Base-by-base conservation (phyloP, 768 basidiomycete species). In the Fistulinella prunicolor region DNA sequence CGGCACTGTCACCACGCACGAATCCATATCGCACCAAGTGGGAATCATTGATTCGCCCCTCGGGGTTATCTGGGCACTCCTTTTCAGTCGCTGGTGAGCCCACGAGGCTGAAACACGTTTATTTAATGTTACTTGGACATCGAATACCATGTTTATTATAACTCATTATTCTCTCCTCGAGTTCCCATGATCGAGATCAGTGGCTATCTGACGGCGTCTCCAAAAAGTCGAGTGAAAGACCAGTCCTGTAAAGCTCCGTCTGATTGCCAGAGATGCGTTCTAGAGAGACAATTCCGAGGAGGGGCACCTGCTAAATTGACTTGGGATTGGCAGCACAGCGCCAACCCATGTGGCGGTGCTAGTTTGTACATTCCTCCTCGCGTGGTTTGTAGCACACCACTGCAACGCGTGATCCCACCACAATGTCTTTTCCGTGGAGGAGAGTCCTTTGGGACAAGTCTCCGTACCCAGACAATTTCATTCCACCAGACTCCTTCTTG, bases 381-480 rank as follows among this genome's bases (percentile, higher is more conserved):
- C n/a, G n/a, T n/a, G n/a, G n/a, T n/a, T n/a, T n/a, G n/a, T n/a
- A n/a, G n/a, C n/a, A n/a, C n/a, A n/a, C n/a, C n/a, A n/a, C n/a
- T n/a, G n/a, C n/a, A n/a, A n/a, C n/a, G n/a, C n/a, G n/a, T n/a
- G n/a, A n/a, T n/a, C n/a, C n/a, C n/a, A n/a, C n/a, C n/a, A n/a
- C n/a, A n/a, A 41, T 65, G 68, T 63, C 60, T 32, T 28, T 42
- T 35, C 54, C 45, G 58, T 91, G 87, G 87, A 80, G 81, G 64
- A 84, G 81, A 58, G 77, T 85, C 32, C 78, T 93, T n/a, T 93
- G 89, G 89, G 85, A 81, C 66, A 70, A 62, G 44, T 86, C 86
- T 64, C 70, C 77, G 3, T 85, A 78, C 62, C 85, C 89, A 24
- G 94, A 96, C 68, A 93, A 94, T 65, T 82, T 92, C 71, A 83